These are phyloP conservation scores for Pseudocercospora fuligena DNA, from an alignment of 2,329 filamentous ascomycete genomes.

Conservation along the genomic window DNA sequence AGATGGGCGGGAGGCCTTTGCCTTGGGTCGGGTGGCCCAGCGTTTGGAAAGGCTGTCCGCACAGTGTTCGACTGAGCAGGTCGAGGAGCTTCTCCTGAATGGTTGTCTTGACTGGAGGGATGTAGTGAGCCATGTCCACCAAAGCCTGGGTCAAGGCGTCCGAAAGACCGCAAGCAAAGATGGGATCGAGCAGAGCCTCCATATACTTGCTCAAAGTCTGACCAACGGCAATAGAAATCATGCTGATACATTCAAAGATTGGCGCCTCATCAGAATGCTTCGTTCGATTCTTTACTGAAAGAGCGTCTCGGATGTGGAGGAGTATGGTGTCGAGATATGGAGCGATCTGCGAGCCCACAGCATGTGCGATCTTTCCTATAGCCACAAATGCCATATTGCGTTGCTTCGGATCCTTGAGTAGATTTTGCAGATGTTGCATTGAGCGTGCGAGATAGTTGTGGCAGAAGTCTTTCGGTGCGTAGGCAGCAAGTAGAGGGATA, in stretches of 20 bases:
- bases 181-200: constrained; percentile 91
- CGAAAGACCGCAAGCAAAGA: constrained; percentile 94
- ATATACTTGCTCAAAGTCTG: constrained; percentile 98
- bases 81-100: constrained; percentile 95
- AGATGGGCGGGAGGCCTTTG: constrained; percentile 79
- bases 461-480: constrained; percentile 88
- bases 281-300: constrained; percentile 76
- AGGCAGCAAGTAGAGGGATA: constrained; percentile 90
- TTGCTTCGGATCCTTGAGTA: constrained; percentile 94
- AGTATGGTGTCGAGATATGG: constrained; percentile 94
- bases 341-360: constrained; percentile 91
- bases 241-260: constrained; percentile 97
- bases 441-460: constrained; percentile 88
- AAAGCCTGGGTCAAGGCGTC: constrained; percentile 92
- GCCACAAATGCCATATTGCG: constrained; percentile 92
- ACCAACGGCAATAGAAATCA: constrained; percentile 90
- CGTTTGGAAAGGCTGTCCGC: constrained; percentile 88
- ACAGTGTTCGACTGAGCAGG: constrained; percentile 91
- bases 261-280: constrained; percentile 68
- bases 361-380: constrained; percentile 94
- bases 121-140: constrained; percentile 98
- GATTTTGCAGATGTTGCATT: constrained; percentile 93
- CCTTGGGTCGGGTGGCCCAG: constrained; percentile 89
- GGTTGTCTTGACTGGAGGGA: constrained; percentile 87
- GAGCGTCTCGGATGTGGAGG: constrained; percentile 88